Base-by-base conservation (phyloP, 495 filamentous ascomycete species). In the Podospora comata region DNA sequence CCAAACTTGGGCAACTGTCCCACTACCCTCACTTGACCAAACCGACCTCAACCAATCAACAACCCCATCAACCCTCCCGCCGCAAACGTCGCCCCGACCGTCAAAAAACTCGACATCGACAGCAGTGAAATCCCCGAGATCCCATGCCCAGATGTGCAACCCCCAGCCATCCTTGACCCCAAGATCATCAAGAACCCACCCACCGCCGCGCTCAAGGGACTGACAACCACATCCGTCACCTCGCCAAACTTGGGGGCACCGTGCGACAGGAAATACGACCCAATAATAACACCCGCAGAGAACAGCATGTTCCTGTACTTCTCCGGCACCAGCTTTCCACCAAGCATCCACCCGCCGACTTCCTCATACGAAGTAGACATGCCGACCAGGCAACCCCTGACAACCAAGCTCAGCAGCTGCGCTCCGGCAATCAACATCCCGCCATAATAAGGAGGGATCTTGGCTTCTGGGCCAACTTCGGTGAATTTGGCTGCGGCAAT, bases 121-220 rank as follows among this genome's bases (percentile, higher is more conserved):
- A 87, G 68, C 70, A 82, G 71, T 32, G 81, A 79, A 60, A 88
- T 79, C 4, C 85, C 85, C 32, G 80, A 85, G 67, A 89, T 86
- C 1, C 86, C 86, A 70, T 88, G 86, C 0, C 86, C 86, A 26
- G 83, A 86, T 0, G 86, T 87, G 67, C 86, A 89, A 2, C 86
- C 86, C 4, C 86, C 85, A 0, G 80, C 85, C 58, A 87, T 76
- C 62, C 85, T 74, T 30, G 85, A 78, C 18, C 86, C 86, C 26
- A 88, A 58, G 1, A 83, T 75, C 73, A 88, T 79, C 62, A 85
- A 66, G 23, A 81, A 75, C 19, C 85, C 85, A 19, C 85, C 86
- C 27, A 82, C 23, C 20, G 80, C 65, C 2, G 82, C 77, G 63
- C 74, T 75, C 57, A 66, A 32, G 48, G 80, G 79, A 44, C 68